Evolutionary conservation across 2,329 filamentous ascomycete genomes (phyloP).

Genomic region (Penicillium sp.): DNA sequence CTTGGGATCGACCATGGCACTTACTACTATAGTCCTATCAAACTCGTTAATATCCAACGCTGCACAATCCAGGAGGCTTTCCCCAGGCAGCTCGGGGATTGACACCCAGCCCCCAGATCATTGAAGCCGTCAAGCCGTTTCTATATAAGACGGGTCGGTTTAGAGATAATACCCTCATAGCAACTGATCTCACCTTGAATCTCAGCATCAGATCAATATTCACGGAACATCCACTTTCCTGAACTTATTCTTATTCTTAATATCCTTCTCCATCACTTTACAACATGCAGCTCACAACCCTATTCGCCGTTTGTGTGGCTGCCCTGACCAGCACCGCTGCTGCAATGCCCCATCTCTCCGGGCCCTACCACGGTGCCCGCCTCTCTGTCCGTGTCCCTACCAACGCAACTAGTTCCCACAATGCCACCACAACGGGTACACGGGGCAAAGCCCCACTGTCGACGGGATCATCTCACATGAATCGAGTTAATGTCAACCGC

Average conservation of each 20-base stretch:
- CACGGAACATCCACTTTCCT: background rate
- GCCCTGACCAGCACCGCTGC: slow-evolving; percentile 16
- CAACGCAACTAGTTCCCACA: slow-evolving; percentile 17
- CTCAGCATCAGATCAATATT: background rate
- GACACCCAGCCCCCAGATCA: slow-evolving; percentile 3
- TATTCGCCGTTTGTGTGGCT: slow-evolving; percentile 16
- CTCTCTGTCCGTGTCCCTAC: slow-evolving; percentile 14
- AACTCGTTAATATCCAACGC: slow-evolving; percentile 1
- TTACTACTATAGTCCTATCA: background rate
- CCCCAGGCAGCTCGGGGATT: background rate
- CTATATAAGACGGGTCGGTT: slow-evolving; percentile 10
- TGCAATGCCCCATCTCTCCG: slow-evolving; percentile 21
- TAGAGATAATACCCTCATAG: background rate
- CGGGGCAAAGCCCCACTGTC: slow-evolving; percentile 8
- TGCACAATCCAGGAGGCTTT: slow-evolving; percentile 15
- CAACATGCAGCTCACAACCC: slow-evolving; percentile 25
- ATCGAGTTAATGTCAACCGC: slow-evolving; percentile 13
- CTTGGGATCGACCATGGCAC: slow-evolving; percentile 8
- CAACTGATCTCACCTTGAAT: background rate
- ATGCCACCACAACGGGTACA: slow-evolving; percentile 20
- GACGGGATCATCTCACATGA: slow-evolving; percentile 11
- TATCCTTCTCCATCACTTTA: background rate
- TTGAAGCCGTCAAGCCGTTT: background rate
- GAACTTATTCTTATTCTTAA: background rate
- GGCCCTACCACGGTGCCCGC: slow-evolving; percentile 17